These are phyloP conservation scores for Hypoxylon sp. DNA, from an alignment of 2,329 filamentous ascomycete genomes.

Conservation along the genomic window DNA sequence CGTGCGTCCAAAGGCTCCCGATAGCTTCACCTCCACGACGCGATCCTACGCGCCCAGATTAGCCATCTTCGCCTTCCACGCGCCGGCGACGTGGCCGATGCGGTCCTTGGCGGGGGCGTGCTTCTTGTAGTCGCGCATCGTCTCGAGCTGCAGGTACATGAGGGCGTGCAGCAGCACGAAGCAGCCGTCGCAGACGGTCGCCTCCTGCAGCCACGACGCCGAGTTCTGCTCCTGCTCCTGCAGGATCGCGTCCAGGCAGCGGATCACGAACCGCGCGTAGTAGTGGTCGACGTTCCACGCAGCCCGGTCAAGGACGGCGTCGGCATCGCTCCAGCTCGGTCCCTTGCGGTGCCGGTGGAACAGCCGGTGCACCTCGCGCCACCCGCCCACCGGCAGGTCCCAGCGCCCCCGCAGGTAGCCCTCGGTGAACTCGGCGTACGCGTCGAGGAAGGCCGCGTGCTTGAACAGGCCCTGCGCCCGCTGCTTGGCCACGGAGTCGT, in stretches of 20 bases:
- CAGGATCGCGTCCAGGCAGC: slow-evolving; percentile 16
- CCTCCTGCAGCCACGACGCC: slow-evolving; percentile 34
- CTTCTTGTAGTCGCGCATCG: slow-evolving; percentile 31
- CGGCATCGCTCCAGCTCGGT: not conserved
- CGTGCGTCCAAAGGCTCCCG: no score
- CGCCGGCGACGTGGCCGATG: slow-evolving; percentile 12
- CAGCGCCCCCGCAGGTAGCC: slow-evolving; percentile 23
- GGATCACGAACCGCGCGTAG: slow-evolving; percentile 38
- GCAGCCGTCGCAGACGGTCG: slow-evolving; percentile 22
- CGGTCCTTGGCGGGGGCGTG: slow-evolving; percentile 19
- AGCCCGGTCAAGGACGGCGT: not conserved
- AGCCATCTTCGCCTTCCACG: slow-evolving; percentile 1
- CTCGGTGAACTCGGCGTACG: slow-evolving; percentile 31
- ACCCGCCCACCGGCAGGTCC: slow-evolving; percentile 31
- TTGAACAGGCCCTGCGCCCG: slow-evolving; percentile 35
- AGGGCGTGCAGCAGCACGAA: slow-evolving; percentile 41
- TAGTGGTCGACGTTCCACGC: slow-evolving; percentile 26
- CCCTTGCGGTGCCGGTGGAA: slow-evolving; percentile 8
- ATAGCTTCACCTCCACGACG: no score
- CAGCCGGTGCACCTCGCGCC: slow-evolving; percentile 18
- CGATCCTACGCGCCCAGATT: not conserved
- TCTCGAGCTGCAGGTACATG: slow-evolving; percentile 39
- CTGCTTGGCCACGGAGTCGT: slow-evolving; percentile 21
- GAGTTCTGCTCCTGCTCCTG: not conserved
- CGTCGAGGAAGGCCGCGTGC: slow-evolving; percentile 21